Conservation (phyloP, 768 basidiomycete species). For the Hygrophorus pudorinus region DNA sequence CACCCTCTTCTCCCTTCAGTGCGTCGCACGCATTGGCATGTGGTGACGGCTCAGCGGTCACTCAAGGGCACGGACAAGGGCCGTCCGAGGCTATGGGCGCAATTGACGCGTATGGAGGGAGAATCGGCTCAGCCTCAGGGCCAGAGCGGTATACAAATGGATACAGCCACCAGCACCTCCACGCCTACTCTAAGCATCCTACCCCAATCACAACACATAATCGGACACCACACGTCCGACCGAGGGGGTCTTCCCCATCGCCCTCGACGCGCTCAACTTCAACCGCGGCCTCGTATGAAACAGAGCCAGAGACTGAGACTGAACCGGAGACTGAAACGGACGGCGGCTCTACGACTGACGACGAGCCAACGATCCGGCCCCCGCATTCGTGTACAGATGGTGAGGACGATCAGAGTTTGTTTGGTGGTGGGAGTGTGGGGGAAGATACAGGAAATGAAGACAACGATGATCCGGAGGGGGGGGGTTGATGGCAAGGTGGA, state of each 20-base stretch:
- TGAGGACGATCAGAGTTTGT: conserved; percentile 11
- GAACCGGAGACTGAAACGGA: conserved; percentile 39
- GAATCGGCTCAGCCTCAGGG: conserved; percentile 19
- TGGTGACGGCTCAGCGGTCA: conserved; percentile 9
- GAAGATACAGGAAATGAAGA: conserved; percentile 12
- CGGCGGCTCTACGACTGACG: conserved; percentile 58
- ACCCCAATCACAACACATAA: too few relatives aligned
- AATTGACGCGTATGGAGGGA: conserved; percentile 40
- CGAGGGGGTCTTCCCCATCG: neutral
- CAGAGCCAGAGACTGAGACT: conserved; percentile 25
- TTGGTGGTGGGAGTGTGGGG: conserved; percentile 14
- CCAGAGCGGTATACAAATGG: conserved; percentile 2
- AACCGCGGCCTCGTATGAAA: conserved; percentile 13
- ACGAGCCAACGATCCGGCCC: conserved; percentile 74
- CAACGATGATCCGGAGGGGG: conserved; percentile 13
- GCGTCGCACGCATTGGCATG: conserved; percentile 13
- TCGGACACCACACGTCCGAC: too few relatives aligned
- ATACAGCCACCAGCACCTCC: neutral
- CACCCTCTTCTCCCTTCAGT: conserved; percentile 15
- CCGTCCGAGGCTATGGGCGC: conserved; percentile 36
- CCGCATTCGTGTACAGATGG: conserved; percentile 17
- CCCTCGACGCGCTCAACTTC: neutral
- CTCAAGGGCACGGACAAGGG: conserved; percentile 4
- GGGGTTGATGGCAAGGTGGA: conserved; percentile 7
- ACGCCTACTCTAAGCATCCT: neutral